Percentiles rank a stretch among this genome's conserved stretches.
Conservation (phyloP, 176 grass and related monocot genomes). For the Saccharum officinarum region DNA sequence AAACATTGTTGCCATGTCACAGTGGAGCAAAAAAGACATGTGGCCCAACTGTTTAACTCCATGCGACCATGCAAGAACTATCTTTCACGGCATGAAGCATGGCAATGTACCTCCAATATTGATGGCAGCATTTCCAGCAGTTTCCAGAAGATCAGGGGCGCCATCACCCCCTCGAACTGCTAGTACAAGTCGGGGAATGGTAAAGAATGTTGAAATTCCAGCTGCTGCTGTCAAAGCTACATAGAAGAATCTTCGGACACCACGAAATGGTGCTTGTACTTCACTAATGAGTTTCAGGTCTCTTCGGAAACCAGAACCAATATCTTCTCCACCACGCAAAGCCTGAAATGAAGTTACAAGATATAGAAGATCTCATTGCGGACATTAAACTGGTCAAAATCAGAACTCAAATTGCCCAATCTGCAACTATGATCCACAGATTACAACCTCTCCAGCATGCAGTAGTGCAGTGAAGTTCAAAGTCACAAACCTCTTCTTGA, state of each 20-base stretch:
- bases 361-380: slow-evolving; percentile 11
- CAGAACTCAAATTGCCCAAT: background rate
- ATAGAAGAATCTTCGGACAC: slow-evolving; percentile 97
- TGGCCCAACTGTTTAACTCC: background rate
- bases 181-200: slow-evolving; percentile 81
- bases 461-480: slow-evolving; percentile 24
- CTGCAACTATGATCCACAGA: background rate
- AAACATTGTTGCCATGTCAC: slow-evolving; percentile 13
- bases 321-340: slow-evolving; percentile 80
- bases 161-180: slow-evolving; percentile 83
- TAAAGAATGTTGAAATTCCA: slow-evolving; percentile 93
- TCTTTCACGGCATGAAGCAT: slow-evolving; percentile 28
- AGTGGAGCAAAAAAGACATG: background rate
- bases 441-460: slow-evolving; percentile 17
- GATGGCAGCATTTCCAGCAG: slow-evolving; percentile 77
- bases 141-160: slow-evolving; percentile 85
- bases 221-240: slow-evolving; percentile 81
- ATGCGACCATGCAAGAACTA: slow-evolving; percentile 11
- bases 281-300: slow-evolving; percentile 98
- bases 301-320: slow-evolving; percentile 88
- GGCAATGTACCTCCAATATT: slow-evolving; percentile 89
- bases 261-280: slow-evolving; percentile 96
- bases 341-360: slow-evolving; percentile 53
- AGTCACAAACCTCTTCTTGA: slow-evolving; percentile 78
- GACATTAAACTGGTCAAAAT: background rate